Evolutionary conservation across 2,329 filamentous ascomycete genomes (phyloP).

Genomic region (Dactylellina sp.): DNA sequence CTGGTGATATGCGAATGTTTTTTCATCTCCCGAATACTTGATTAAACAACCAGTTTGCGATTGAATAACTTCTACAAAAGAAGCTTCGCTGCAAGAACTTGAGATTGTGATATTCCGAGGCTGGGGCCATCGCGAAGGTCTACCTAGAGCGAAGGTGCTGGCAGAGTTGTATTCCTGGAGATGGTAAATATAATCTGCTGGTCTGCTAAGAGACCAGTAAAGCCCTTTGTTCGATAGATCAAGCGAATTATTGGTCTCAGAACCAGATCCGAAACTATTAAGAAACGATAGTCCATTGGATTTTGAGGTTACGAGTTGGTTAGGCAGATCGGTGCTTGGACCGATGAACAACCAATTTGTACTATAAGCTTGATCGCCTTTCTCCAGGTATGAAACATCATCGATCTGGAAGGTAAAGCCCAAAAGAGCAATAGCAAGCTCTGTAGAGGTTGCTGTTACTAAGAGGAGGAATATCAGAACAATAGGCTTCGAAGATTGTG

Average conservation of each 20-base stretch:
- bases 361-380: neutral
- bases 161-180: slow-evolving; percentile 5
- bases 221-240: slow-evolving; percentile 12
- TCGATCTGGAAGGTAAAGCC: slow-evolving; percentile 18
- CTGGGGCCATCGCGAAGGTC: slow-evolving; percentile 7
- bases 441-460: neutral
- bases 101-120: slow-evolving; percentile 8
- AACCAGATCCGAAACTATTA: neutral
- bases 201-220: slow-evolving; percentile 1
- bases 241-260: neutral
- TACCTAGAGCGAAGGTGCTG: slow-evolving; percentile 1
- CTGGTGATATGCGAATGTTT: neutral
- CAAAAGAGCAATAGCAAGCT: slow-evolving; percentile 8
- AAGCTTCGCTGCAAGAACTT: slow-evolving; percentile 2
- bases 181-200: slow-evolving; percentile 6
- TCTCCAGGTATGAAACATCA: slow-evolving; percentile 16
- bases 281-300: slow-evolving; percentile 8
- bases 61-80: slow-evolving; percentile 3
- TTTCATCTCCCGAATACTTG: neutral
- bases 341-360: slow-evolving; percentile 21
- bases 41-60: neutral
- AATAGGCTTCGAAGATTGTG: neutral
- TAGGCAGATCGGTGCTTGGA: neutral
- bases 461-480: slow-evolving; percentile 8
- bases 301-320: slow-evolving; percentile 1